phyloP scores from a whole-genome alignment of 1,139 yeast species.

The Yamadazyma spencermartinsiae region DNA sequence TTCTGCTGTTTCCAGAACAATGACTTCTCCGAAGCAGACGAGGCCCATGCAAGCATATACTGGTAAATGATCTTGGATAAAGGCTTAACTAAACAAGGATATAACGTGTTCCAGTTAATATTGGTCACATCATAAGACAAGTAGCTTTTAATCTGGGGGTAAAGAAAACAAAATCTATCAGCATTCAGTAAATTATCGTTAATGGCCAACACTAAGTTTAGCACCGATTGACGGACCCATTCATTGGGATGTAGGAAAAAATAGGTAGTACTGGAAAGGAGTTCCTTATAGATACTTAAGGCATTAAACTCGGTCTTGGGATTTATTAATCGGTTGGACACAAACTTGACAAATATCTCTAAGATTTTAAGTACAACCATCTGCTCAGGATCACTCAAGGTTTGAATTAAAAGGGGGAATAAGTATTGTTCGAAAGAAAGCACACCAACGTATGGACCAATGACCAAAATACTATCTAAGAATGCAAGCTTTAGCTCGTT shows the following conservation, averaged over 20 bases:
- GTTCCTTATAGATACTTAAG: slow-evolving; percentile 40
- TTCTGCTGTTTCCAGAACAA: slow-evolving; percentile 62
- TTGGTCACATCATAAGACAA: slow-evolving; percentile 73
- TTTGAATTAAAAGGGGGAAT: slow-evolving; percentile 78
- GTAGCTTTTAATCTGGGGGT: slow-evolving; percentile 78
- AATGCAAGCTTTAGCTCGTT: slow-evolving; percentile 68
- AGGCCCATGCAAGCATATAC: slow-evolving; percentile 70
- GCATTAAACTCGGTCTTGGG: slow-evolving; percentile 43
- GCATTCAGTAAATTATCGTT: slow-evolving; percentile 68
- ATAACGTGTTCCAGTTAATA: slow-evolving; percentile 63
- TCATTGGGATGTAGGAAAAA: slow-evolving; percentile 79
- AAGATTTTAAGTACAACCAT: slow-evolving; percentile 76
- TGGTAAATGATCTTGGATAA: slow-evolving; percentile 67
- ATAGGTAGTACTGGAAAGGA: slow-evolving; percentile 29
- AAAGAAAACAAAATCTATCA: slow-evolving; percentile 77
- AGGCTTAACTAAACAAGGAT: slow-evolving; percentile 66
- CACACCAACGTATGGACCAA: slow-evolving; percentile 81
- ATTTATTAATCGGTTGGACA: slow-evolving; percentile 32
- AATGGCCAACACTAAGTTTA: slow-evolving; percentile 61
- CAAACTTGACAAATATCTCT: slow-evolving; percentile 52
- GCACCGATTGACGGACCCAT: slow-evolving; percentile 74
- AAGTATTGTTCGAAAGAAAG: slow-evolving; percentile 85
- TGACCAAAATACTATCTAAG: slow-evolving; percentile 70
- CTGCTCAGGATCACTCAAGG: slow-evolving; percentile 81
- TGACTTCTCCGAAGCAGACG: slow-evolving; percentile 59